Evolutionary conservation across 2,329 filamentous ascomycete species (phyloP).

Genomic region (Verticillium dahliae): DNA sequence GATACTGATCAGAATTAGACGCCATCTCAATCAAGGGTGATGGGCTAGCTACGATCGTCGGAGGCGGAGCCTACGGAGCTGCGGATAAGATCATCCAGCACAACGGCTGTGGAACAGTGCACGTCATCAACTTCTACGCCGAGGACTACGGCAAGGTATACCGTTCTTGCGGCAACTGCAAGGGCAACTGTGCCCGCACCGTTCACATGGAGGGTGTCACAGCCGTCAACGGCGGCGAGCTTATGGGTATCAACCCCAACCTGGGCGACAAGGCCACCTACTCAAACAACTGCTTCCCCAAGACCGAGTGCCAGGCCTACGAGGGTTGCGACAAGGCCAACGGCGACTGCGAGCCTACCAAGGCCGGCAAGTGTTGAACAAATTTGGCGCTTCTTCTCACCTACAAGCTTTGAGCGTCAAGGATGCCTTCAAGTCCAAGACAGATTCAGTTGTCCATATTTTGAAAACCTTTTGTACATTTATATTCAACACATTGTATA

Average conservation of each 20-base stretch:
- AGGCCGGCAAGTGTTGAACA: slow-evolving; percentile 8
- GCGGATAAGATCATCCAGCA: slow-evolving; percentile 38
- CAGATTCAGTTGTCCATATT: neutral
- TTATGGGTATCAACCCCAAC: slow-evolving; percentile 7
- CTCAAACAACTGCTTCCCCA: slow-evolving; percentile 20
- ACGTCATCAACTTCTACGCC: slow-evolving; percentile 32
- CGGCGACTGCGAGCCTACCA: slow-evolving; percentile 19
- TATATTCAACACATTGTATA: neutral
- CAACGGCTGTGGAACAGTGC: slow-evolving; percentile 36
- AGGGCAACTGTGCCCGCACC: slow-evolving; percentile 21
- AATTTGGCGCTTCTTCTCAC: neutral
- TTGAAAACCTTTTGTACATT: neutral
- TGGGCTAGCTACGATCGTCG: slow-evolving; percentile 29
- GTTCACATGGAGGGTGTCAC: slow-evolving; percentile 10
- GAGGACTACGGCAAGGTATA: slow-evolving; percentile 41
- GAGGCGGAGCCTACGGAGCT: slow-evolving; percentile 35
- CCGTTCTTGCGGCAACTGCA: slow-evolving; percentile 26
- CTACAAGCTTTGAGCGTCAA: neutral
- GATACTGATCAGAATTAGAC: neutral
- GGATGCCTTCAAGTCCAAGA: no score
- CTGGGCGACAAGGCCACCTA: slow-evolving; percentile 19
- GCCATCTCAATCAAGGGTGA: slow-evolving; percentile 18
- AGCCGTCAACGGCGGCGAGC: slow-evolving; percentile 7
- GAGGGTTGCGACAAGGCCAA: slow-evolving; percentile 21
- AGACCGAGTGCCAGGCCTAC: slow-evolving; percentile 21